Percentiles rank a stretch among this genome's conserved stretches.
Evolutionary conservation across 306 rosid species (phyloP).

Genomic region (Lupinus albus): DNA sequence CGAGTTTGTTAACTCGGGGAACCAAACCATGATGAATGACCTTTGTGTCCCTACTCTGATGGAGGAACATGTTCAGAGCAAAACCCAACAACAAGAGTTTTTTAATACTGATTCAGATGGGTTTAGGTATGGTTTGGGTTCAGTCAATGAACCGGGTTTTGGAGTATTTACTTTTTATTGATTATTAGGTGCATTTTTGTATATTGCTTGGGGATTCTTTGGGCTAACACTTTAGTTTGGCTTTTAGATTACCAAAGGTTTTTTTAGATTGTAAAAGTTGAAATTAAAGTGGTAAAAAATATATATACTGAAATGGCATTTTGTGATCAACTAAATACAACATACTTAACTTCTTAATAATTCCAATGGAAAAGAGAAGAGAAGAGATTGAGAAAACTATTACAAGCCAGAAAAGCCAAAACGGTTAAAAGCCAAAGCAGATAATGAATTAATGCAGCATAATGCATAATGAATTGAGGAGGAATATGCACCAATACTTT

Average conservation of each 20-base stretch:
- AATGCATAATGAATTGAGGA: too few relatives aligned
- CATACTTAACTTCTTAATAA: too few relatives aligned
- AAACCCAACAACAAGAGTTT: constrained; percentile 45
- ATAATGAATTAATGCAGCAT: too few relatives aligned
- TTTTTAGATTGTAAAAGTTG: constrained; percentile 32
- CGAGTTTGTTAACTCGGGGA: constrained; percentile 44
- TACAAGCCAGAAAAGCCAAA: too few relatives aligned
- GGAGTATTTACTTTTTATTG: neutral
- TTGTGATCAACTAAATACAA: too few relatives aligned
- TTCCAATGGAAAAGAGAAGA: too few relatives aligned
- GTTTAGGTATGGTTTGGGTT: constrained; percentile 60
- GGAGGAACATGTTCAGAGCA: constrained; percentile 88
- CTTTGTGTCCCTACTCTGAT: constrained; percentile 58
- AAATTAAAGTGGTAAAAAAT: constrained; percentile 23
- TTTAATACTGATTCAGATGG: constrained; percentile 55
- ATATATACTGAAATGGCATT: constrained; percentile 2
- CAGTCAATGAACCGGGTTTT: constrained; percentile 43
- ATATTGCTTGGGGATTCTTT: constrained; percentile 71
- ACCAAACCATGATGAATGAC: constrained; percentile 47
- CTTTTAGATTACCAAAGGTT: constrained; percentile 40
- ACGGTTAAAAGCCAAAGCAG: too few relatives aligned
- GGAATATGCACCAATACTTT: too few relatives aligned
- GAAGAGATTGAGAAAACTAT: too few relatives aligned
- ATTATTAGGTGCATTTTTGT: neutral
- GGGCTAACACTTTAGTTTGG: constrained; percentile 51